Evolutionary conservation across 1,284 basidiomycete species (phyloP), one percentile per base, ranked within the genome.

Genomic region (Pyrrhoderma noxium): DNA sequence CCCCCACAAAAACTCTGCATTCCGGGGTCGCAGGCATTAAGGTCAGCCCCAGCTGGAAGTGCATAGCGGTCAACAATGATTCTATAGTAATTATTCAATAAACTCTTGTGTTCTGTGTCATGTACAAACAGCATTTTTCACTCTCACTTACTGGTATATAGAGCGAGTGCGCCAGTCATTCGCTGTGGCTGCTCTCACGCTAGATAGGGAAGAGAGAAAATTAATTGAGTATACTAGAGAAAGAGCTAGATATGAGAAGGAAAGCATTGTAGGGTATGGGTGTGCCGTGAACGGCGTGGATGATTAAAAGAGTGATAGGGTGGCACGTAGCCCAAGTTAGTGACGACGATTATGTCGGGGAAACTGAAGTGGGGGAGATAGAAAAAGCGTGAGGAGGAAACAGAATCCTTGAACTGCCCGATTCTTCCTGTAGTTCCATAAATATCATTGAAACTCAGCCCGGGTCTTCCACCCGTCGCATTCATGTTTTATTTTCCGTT

Each of bases 61-160:
- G 86, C 83, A 61, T 80, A 91, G 27, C 87, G 83, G 65, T 90
- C 87, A 1, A 82, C 85, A 51, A 91, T 76, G 54, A 89, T 66
- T 66, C 85, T 81, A 58, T 4, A 7, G 11, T 31, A 31, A 31
- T 5, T 31, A 5, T 31, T 31, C 27, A 31, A 31, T 5, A 31
- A 31, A 31, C 5, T 31, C 27, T 31, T n/a, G n/a, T 14, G 18
- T 47, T 50, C 43, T 35, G 49, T 37, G 43, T 23, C 38, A 8
- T n/a, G 2, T 37, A 47, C 56, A 47, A 27, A 43, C 34, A 39
- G 45, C 45, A 42, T 38, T 19, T 9, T 19, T 40, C 16, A 18
- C 2, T 3, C 5, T 37, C 2, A 55, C 65, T 42, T 45, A 70
- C 70, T 71, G 70, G 62, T 71, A 71, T 27, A 71, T 70, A 13